A percentile compares a stretch with the other conserved stretches of the same genome.
phyloP scores from a whole-genome alignment of 441 rosid genomes.

The Erodium trifolium region DNA sequence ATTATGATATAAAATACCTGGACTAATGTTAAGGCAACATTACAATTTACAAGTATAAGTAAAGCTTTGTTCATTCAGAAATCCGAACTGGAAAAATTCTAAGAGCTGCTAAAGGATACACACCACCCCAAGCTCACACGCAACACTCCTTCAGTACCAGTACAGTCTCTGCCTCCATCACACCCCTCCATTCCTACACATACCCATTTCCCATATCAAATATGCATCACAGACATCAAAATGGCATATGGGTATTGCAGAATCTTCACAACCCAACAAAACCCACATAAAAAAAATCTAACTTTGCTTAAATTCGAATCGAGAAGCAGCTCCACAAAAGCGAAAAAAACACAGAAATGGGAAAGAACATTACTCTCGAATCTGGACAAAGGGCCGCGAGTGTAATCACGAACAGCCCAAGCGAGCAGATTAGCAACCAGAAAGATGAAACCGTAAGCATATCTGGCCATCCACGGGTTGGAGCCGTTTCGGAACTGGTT shows the following conservation, averaged over 20 bases:
- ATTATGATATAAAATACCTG: constrained; percentile 66
- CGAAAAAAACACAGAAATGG: background rate
- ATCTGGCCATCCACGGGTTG: constrained; percentile 97
- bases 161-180: constrained; percentile 60
- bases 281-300: background rate
- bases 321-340: no score
- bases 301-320: background rate
- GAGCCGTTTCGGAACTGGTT: constrained; percentile 71
- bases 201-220: background rate
- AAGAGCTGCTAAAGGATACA: constrained; percentile 55
- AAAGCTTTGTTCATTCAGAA: background rate
- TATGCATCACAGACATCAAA: background rate
- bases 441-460: constrained; percentile 70
- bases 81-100: background rate
- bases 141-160: constrained; percentile 83
- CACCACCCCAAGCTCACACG: constrained; percentile 95
- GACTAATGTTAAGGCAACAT: constrained; percentile 30
- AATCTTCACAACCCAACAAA: background rate
- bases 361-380: constrained; percentile 50
- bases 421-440: constrained; percentile 71
- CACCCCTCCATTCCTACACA: constrained; percentile 28
- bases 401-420: constrained; percentile 86
- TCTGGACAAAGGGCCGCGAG: constrained; percentile 43
- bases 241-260: background rate
- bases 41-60: no score